phyloP scores from a whole-genome alignment of 345 rosid species.

The Salix viminalis region DNA sequence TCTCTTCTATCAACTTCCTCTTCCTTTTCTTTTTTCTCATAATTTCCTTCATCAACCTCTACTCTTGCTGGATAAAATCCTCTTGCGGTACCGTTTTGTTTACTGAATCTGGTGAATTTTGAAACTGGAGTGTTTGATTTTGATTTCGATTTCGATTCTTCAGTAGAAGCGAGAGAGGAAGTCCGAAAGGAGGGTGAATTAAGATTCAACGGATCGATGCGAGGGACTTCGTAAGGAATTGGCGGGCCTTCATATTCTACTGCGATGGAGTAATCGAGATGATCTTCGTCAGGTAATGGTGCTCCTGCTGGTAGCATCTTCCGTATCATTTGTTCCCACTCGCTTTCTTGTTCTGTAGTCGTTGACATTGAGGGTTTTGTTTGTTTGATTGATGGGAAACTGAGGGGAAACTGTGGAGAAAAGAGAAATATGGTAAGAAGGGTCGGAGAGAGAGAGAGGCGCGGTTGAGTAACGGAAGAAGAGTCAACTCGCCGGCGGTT shows the following conservation, averaged over 20 bases:
- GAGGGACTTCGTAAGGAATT: constrained; percentile 43
- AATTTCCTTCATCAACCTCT: not conserved
- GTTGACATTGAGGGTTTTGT: not conserved
- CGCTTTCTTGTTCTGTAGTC: not conserved
- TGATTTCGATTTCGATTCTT: constrained; percentile 10
- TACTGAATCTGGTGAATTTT: constrained; percentile 21
- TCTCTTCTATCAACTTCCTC: not conserved
- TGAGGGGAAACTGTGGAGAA: not conserved
- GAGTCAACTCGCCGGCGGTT: not conserved
- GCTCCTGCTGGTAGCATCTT: constrained; percentile 24
- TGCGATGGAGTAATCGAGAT: constrained; percentile 54
- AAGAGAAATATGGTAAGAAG: not conserved
- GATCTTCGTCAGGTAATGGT: constrained; percentile 21
- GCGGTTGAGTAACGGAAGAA: not conserved
- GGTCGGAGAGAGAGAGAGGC: not conserved
- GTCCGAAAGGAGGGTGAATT: constrained; percentile 16
- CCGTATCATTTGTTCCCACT: constrained; percentile 13
- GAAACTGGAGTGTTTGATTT: constrained; percentile 18
- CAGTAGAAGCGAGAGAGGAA: constrained; percentile 14
- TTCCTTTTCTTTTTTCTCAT: not conserved
- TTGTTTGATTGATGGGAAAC: not conserved
- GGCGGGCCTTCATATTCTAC: constrained; percentile 58
- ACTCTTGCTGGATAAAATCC: not conserved
- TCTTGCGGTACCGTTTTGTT: not conserved
- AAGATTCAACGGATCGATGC: constrained; percentile 38